These are phyloP conservation scores for Exidia glandulosa DNA, from an alignment of 768 basidiomycete species.

Conservation along the genomic window DNA sequence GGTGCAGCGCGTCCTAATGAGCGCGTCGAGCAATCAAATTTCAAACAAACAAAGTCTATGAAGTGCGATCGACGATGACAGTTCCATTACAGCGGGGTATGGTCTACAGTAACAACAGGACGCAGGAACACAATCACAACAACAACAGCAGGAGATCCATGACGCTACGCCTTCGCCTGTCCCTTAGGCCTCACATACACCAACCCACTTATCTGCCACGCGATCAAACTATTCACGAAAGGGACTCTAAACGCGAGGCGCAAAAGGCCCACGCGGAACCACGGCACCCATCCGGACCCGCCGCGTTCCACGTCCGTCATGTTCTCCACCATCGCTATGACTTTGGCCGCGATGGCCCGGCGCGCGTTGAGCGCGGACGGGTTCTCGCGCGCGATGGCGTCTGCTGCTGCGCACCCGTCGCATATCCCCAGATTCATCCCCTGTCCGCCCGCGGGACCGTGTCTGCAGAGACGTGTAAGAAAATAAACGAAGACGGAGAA, in stretches of 20 bases:
- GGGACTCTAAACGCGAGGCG: slow-evolving; percentile 12
- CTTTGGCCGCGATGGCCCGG: slow-evolving; percentile 29
- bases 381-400: slow-evolving; percentile 26
- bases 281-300: slow-evolving; percentile 14
- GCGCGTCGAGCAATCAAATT: too few species aligned
- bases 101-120: too few species aligned
- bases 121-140: too few species aligned
- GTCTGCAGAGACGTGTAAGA: too few species aligned
- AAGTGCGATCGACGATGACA: too few species aligned
- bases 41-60: too few species aligned
- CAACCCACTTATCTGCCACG: slow-evolving; percentile 22
- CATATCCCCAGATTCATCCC: slow-evolving; percentile 49
- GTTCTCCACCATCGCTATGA: slow-evolving; percentile 31
- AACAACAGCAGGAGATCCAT: background rate
- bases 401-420: slow-evolving; percentile 37
- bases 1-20: too few species aligned
- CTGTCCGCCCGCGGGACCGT: slow-evolving; percentile 44
- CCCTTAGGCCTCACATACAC: slow-evolving; percentile 5
- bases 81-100: too few species aligned
- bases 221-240: slow-evolving; percentile 11
- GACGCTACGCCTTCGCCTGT: background rate
- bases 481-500: too few species aligned
- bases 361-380: slow-evolving; percentile 23
- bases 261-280: slow-evolving; percentile 17
- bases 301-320: slow-evolving; percentile 13